These are phyloP conservation scores for Grosmannia huntii DNA, from an alignment of 2,329 filamentous ascomycete species.

Conservation along the genomic window DNA sequence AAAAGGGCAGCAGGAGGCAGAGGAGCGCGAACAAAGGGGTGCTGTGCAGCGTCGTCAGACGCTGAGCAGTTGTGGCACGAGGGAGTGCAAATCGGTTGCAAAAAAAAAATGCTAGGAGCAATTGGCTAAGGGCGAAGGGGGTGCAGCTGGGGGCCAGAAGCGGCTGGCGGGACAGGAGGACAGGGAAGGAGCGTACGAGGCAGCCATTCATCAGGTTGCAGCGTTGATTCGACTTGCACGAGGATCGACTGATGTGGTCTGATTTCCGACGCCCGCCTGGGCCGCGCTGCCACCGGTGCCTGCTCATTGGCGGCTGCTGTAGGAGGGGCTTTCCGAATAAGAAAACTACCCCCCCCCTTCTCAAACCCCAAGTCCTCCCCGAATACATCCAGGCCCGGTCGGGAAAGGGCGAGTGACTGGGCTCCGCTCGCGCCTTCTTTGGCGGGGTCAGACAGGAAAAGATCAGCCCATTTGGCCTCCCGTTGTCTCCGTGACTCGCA, in stretches of 20 bases:
- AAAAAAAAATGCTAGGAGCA: too few species aligned
- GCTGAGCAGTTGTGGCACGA: too few species aligned
- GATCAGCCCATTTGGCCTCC: conserved; percentile 1
- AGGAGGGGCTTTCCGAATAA: not conserved
- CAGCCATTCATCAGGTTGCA: conserved; percentile 7
- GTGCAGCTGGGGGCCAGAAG: not conserved
- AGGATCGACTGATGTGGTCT: conserved; percentile 16
- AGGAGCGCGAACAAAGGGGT: not conserved
- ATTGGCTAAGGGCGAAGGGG: too few species aligned
- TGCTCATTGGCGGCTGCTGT: conserved; percentile 3
- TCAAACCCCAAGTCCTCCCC: not conserved
- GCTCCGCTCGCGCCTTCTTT: not conserved
- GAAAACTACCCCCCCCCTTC: too few species aligned
- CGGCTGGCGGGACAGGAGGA: not conserved
- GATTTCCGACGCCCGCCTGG: conserved; percentile 12
- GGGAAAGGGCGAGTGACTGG: not conserved
- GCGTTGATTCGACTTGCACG: conserved; percentile 11
- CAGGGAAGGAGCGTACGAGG: conserved; percentile 7
- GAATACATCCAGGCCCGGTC: not conserved
- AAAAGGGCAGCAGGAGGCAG: not conserved
- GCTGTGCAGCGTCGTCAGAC: too few species aligned
- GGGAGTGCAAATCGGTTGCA: too few species aligned
- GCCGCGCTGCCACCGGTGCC: not conserved
- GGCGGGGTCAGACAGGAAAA: not conserved
- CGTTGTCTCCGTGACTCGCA: conserved; percentile 1